These are phyloP conservation scores for Trichocomaceae sp. DNA, from an alignment of 2,329 filamentous ascomycete species.

Conservation along the genomic window DNA sequence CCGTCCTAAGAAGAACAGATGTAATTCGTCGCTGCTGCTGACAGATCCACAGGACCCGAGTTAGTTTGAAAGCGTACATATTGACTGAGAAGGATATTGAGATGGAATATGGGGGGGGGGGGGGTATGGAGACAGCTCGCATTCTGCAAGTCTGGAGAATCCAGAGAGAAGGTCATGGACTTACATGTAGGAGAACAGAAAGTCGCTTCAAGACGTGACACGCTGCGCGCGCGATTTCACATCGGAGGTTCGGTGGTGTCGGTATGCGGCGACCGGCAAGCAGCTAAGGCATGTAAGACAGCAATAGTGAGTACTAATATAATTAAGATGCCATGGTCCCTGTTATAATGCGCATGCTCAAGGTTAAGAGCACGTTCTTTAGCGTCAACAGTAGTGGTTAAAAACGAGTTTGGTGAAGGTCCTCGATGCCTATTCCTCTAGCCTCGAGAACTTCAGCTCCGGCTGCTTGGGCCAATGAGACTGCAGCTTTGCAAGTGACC, in stretches of 20 bases:
- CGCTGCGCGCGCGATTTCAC: neutral
- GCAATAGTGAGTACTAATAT: neutral
- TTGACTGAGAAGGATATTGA: neutral
- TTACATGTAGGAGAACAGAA: neutral
- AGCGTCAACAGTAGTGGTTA: neutral
- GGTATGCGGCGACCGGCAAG: neutral
- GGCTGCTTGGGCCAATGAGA: neutral
- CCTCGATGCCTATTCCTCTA: too few relatives aligned
- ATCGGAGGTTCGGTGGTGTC: neutral
- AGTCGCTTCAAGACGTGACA: neutral
- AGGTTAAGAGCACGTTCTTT: neutral
- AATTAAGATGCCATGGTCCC: neutral
- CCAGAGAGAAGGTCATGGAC: neutral
- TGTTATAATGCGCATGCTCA: neutral
- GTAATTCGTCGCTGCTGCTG: neutral
- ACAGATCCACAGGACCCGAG: neutral
- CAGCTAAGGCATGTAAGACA: neutral
- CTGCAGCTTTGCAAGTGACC: neutral
- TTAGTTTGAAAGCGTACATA: conserved; percentile 1
- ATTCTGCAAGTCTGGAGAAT: neutral
- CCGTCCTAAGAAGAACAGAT: neutral
- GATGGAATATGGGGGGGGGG: neutral
- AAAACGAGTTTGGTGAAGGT: too few relatives aligned
- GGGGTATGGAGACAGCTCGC: neutral
- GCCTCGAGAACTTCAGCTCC: too few relatives aligned